A percentile compares a stretch with the other conserved stretches of the same genome.
Evolutionary conservation across 2,329 filamentous ascomycete species (phyloP).

Genomic region (Diaporthe ilicicola): DNA sequence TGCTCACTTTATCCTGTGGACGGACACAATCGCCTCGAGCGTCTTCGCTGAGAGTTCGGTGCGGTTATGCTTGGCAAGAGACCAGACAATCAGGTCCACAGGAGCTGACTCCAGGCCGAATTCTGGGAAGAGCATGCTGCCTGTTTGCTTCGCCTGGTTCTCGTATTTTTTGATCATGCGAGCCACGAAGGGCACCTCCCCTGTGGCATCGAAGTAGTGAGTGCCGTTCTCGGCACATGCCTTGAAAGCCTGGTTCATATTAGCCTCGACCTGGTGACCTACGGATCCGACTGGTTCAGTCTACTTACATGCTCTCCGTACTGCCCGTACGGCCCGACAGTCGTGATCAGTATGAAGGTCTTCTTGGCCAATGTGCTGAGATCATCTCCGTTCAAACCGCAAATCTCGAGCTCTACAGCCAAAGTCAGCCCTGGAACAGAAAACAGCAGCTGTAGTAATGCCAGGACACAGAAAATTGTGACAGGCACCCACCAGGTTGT

Average conservation of each 20-base stretch:
- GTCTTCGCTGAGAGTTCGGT: conserved; percentile 58
- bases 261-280: not conserved
- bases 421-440: not conserved
- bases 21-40: conserved; percentile 61
- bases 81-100: conserved; percentile 66
- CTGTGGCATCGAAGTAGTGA: conserved; percentile 71
- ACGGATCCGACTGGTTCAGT: too few relatives aligned
- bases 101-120: conserved; percentile 70
- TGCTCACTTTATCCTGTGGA: conserved; percentile 52
- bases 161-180: conserved; percentile 70
- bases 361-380: conserved; percentile 62
- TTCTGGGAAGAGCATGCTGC: conserved; percentile 69
- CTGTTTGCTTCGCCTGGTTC: conserved; percentile 57
- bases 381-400: conserved; percentile 54
- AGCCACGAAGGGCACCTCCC: conserved; percentile 66
- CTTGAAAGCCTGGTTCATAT: conserved; percentile 55
- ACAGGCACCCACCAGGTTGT: conserved; percentile 67
- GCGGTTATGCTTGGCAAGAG: conserved; percentile 59
- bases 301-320: conserved; percentile 58
- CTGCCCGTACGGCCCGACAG: conserved; percentile 66
- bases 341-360: conserved; percentile 63
- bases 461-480: not conserved
- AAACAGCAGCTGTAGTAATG: not conserved
- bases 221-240: conserved; percentile 70
- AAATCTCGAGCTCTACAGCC: conserved; percentile 59